Evolutionary conservation across 371 early-diverging fungal species (phyloP), one percentile per base, ranked within the genome.

Genomic region (Mucor indicus): DNA sequence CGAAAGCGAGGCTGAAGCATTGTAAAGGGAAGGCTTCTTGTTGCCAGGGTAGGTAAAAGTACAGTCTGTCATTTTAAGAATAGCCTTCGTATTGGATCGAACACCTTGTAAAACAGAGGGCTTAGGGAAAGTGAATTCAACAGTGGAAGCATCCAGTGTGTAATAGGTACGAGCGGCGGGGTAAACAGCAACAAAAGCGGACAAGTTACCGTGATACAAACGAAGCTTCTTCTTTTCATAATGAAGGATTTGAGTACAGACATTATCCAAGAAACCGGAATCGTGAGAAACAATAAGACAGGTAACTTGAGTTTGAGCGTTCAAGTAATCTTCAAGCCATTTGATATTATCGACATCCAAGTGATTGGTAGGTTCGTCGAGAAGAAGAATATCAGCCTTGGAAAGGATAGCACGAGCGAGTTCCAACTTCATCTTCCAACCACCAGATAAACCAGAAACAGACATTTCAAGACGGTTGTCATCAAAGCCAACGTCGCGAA

Each of bases 241-340:
- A 60, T 91, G 91, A 41, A 91, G 65, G 48, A 91, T 91, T 55
- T 90, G 74, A 20, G 88, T 89, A 68, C 87, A 87, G 5, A 87
- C 87, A 31, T 81, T 83, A 75, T 93, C 89, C 53, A 93, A 71
- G 74, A 99, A 87, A 42, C 96, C 86, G 79, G 99, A 93, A 74
- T 99, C 99, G 91, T 99, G 99, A 60, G 93, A 92, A 3, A 99
- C 98, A 51, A 98, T 84, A 22, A 99, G 94, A 39, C 98, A 93
- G 30, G 96, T 98, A 24, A 99, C 98, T 48, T 90, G 78, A 67
- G 85, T 95, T 48, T 80, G 75, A 67, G 93, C 90, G 69, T 97
- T 91, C 39, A 97, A 89, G 81, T 61, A 98, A 10, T 93, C 87
- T 36, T 95, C 95, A 49, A 99, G 75, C 48, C 96, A 91, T 67